Conservation (phyloP, 441 rosid genomes). For the Populus hybrid region DNA sequence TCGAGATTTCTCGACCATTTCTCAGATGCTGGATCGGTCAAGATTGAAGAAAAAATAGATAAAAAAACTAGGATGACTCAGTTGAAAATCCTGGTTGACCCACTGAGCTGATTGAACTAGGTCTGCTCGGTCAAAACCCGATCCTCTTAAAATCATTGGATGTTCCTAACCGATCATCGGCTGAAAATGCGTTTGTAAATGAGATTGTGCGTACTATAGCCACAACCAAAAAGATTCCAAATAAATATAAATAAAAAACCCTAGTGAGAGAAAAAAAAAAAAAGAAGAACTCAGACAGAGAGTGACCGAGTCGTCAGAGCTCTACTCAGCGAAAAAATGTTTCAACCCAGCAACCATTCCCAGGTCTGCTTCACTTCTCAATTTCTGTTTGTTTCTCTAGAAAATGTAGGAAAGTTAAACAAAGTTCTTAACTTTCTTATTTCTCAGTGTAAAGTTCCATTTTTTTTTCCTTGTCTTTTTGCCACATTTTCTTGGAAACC, state of each 20-base stretch:
- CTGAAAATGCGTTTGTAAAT: neutral
- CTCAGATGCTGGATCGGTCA: too few species aligned
- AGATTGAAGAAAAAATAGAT: too few species aligned
- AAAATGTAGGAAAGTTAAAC: neutral
- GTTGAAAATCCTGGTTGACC: too few species aligned
- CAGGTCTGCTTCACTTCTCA: neutral
- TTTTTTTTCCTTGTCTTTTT: too few species aligned
- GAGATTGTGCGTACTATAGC: neutral
- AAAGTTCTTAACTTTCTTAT: neutral
- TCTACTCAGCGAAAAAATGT: neutral
- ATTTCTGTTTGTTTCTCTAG: neutral
- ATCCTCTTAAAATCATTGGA: neutral
- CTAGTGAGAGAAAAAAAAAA: neutral
- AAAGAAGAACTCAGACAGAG: neutral
- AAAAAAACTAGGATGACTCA: too few species aligned
- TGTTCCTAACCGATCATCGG: too few species aligned
- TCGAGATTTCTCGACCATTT: too few species aligned
- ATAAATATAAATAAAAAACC: too few species aligned
- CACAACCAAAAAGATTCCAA: neutral
- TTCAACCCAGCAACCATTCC: neutral
- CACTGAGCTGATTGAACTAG: too few species aligned
- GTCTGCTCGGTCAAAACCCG: too few species aligned
- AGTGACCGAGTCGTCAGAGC: neutral
- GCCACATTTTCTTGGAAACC: neutral
- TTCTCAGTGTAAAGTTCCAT: neutral